Base-by-base conservation (phyloP, 2,329 filamentous ascomycete species). In the Corinectria fuckeliana region DNA sequence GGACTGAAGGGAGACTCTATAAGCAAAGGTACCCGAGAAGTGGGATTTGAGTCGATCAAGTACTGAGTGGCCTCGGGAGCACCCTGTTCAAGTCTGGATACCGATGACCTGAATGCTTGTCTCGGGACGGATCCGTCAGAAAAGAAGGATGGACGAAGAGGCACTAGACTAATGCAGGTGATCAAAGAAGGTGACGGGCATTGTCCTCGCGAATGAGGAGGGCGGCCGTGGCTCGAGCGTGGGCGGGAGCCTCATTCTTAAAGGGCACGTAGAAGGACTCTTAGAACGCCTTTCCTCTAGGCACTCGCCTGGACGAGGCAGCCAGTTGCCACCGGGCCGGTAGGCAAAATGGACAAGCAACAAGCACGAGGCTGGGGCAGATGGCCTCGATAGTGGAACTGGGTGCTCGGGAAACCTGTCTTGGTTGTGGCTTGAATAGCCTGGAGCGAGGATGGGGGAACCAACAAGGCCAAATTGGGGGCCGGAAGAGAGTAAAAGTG, bases 151-250 rank as follows among this genome's bases (percentile, higher is more conserved):
- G 54, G 49, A 53, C 53, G 48, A 62, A 65, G 55, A 57, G 56
- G 59, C 63, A 62, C 60, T 68, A 49, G 57, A 45, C 38, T 52
- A 61, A 67, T 67, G 66, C 68, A 70, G 68, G 65, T 70, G 68
- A 70, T 70, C 68, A 70, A 69, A 70, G 66, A 68, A 56, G 26
- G 25, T 50, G 28, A 38, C 18, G 62, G 55, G 47, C 21, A 14
- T 30, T 32, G 50, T 42, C 30, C 36, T 38, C 45, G 44, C 48
- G 50, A 38, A 50, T 49, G 39, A 36, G 26, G 21, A 55, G 41
- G 26, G 44, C 50, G 30, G 44, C 36, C 38, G 28, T 32, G 36
- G 42, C 36, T 49, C 45, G n/a, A 60, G 48, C 42, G 41, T 49
- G 53, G 49, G 47, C 45, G 47, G 50, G 48, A 53, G 25, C 34